Conservation (phyloP, 495 filamentous ascomycete species). For the Hypomontagnella monticulosa region DNA sequence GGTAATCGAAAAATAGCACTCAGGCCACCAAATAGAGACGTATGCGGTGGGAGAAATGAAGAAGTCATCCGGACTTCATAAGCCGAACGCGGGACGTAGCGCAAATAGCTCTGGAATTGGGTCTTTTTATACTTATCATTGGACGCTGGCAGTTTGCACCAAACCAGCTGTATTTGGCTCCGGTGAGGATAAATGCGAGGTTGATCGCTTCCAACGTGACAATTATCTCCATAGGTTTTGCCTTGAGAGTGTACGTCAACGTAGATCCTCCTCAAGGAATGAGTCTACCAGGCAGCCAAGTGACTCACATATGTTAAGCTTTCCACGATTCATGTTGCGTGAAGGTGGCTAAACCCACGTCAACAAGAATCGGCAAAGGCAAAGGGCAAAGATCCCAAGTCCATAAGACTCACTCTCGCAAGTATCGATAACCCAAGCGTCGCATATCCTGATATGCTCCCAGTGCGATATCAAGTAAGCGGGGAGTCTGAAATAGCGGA, state of each 20-base stretch:
- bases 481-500: not conserved
- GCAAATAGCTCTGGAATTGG: slow-evolving; percentile 1
- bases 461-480: not conserved
- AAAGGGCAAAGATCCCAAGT: not conserved
- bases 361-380: not conserved
- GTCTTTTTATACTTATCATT: slow-evolving; percentile 22
- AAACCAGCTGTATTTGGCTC: not conserved
- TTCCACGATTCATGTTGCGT: slow-evolving; percentile 11
- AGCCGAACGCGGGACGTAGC: slow-evolving; percentile 13
- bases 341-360: not conserved
- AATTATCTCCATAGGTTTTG: slow-evolving; percentile 13
- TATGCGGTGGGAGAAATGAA: slow-evolving; percentile 24
- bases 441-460: slow-evolving; percentile 1
- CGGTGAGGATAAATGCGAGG: slow-evolving; percentile 2
- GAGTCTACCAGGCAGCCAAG: slow-evolving; percentile 26
- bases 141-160: slow-evolving; percentile 11
- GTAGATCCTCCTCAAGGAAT: slow-evolving; percentile 15
- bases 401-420: slow-evolving; percentile 2
- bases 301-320: slow-evolving; percentile 27
- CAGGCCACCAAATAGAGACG: slow-evolving; percentile 13
- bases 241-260: slow-evolving; percentile 23
- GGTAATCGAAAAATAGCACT: slow-evolving; percentile 15
- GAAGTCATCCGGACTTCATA: slow-evolving; percentile 1
- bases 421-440: slow-evolving; percentile 2
- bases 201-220: slow-evolving; percentile 14